Evolutionary conservation across 169 alveolate species (phyloP).

Genomic region (Perkinsus chesapeaki): DNA sequence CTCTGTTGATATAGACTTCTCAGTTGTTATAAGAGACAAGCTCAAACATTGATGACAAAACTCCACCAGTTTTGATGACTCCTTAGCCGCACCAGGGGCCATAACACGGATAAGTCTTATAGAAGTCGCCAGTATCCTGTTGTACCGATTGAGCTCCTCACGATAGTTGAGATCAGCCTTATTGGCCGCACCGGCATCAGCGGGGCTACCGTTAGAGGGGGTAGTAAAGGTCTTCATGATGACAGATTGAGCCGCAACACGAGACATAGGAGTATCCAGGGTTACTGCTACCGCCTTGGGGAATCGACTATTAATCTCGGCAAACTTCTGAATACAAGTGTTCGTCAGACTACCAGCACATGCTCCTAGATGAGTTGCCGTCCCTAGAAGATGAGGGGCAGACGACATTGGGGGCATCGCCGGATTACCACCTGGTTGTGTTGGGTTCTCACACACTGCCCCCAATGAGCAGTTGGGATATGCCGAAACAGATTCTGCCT

Average conservation of each 20-base stretch:
- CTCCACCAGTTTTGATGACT: not conserved
- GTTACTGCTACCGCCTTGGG: not conserved
- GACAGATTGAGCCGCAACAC: not conserved
- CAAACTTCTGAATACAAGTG: not conserved
- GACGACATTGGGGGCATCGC: not conserved
- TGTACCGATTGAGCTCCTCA: not conserved
- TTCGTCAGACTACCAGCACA: not conserved
- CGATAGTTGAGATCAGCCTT: not conserved
- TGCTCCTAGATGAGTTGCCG: not conserved
- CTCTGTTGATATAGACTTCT: not conserved
- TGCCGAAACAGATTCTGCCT: not conserved
- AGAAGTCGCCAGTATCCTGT: not conserved
- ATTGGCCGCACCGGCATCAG: not conserved
- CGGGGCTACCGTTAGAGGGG: not conserved
- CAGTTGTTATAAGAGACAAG: not conserved
- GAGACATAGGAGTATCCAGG: not conserved
- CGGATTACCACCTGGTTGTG: not conserved
- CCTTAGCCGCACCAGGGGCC: not conserved
- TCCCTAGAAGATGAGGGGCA: not conserved
- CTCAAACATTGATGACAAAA: not conserved
- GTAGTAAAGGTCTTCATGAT: not conserved
- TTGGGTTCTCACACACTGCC: not conserved
- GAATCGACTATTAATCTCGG: not conserved
- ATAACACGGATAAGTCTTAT: not conserved
- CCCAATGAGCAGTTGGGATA: not conserved